phyloP scores from a whole-genome alignment of 257 asterid species.

The Paulownia fortunei region DNA sequence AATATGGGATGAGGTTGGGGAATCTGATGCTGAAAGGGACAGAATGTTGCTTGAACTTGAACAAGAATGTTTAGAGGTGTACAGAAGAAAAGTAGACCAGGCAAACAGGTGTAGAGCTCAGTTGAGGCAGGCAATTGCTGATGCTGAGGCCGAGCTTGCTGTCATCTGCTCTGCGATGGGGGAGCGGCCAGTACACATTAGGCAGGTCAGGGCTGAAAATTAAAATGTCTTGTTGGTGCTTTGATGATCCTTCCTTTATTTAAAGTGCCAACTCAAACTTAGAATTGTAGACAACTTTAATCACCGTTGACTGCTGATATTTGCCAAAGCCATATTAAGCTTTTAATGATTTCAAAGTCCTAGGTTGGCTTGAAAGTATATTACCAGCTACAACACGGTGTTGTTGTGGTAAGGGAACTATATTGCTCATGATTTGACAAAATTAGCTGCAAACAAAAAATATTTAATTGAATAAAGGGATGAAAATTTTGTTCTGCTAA shows the following conservation, averaged over 20 bases:
- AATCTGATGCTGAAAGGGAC: constrained; percentile 82
- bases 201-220: constrained; percentile 64
- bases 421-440: background rate
- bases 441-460: background rate
- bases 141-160: constrained; percentile 98
- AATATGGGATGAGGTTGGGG: constrained; percentile 99
- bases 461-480: background rate
- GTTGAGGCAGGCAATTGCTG: constrained; percentile 97
- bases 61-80: constrained; percentile 89
- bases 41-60: constrained; percentile 86
- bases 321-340: background rate
- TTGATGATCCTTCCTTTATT: background rate
- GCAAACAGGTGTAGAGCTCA: constrained; percentile 93
- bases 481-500: background rate
- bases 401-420: background rate
- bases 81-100: constrained; percentile 92
- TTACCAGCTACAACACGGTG: background rate
- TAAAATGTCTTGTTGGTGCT: background rate
- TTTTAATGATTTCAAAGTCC: constrained; percentile 8
- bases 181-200: constrained; percentile 89
- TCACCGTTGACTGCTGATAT: background rate
- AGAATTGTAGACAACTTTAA: background rate
- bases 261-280: constrained; percentile 10
- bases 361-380: constrained; percentile 2
- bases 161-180: constrained; percentile 93